These are phyloP conservation scores for Xylogone sp. DNA, from an alignment of 2,329 filamentous ascomycete genomes.

Conservation along the genomic window DNA sequence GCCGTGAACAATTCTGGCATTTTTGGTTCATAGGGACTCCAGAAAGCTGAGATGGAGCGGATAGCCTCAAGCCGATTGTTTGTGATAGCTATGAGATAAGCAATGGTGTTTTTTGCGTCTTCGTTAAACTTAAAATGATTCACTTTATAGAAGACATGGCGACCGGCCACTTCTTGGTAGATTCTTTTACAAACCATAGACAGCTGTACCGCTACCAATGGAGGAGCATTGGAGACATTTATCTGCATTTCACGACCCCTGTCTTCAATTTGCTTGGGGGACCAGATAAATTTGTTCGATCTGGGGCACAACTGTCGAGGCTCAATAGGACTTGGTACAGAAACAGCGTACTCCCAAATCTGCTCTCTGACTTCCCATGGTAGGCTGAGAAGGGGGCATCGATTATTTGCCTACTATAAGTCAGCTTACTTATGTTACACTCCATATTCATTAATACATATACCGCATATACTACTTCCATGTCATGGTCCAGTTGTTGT, in stretches of 20 bases:
- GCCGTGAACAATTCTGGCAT: background rate
- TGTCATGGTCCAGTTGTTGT: no score
- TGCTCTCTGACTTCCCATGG: constrained; percentile 8
- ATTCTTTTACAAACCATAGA: constrained; percentile 8
- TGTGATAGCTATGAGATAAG: constrained; percentile 16
- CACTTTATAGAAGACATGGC: constrained; percentile 14
- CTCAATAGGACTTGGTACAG: constrained; percentile 4
- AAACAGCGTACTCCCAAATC: constrained; percentile 10
- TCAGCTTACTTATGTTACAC: no score
- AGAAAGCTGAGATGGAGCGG: background rate
- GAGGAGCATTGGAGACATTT: background rate
- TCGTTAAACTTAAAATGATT: constrained; percentile 11
- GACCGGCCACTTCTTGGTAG: constrained; percentile 11
- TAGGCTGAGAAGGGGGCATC: constrained; percentile 4
- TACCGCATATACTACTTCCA: no score
- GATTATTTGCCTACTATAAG: no score
- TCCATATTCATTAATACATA: no score
- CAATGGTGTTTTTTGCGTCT: background rate
- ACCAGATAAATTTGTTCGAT: constrained; percentile 17
- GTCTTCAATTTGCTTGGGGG: background rate
- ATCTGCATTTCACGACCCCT: background rate
- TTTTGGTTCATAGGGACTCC: background rate
- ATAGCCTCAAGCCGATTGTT: constrained; percentile 6
- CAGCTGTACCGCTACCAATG: constrained; percentile 9
- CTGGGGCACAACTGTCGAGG: constrained; percentile 5